phyloP scores from a whole-genome alignment of 2,329 filamentous ascomycete species.

The Ambrosiella beaveri region DNA sequence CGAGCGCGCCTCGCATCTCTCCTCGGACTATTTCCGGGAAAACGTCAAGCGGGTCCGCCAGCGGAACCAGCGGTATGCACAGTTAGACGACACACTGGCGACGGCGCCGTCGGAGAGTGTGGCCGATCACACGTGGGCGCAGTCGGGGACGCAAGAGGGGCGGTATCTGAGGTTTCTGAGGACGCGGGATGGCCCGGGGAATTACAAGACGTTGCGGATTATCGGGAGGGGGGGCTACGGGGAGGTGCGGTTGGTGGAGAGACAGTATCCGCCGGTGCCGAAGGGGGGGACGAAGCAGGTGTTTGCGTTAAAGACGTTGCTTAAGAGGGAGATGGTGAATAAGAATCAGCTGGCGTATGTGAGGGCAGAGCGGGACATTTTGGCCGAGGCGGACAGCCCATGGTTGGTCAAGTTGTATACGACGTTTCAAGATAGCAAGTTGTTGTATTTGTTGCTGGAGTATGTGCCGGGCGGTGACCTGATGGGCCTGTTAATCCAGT shows the following conservation, averaged over 20 bases:
- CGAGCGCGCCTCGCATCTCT: slow-evolving; percentile 10
- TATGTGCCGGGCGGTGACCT: slow-evolving; percentile 65
- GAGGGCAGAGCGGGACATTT: slow-evolving; percentile 60
- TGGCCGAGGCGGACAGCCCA: slow-evolving; percentile 63
- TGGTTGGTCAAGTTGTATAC: slow-evolving; percentile 69
- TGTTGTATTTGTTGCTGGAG: slow-evolving; percentile 68
- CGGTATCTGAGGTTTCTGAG: slow-evolving; percentile 57
- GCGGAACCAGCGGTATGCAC: slow-evolving; percentile 10
- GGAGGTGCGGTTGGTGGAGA: slow-evolving; percentile 60
- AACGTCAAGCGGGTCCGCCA: slow-evolving; percentile 12
- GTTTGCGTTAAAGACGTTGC: slow-evolving; percentile 61
- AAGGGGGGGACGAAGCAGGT: slow-evolving; percentile 48
- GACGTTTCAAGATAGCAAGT: slow-evolving; percentile 60
- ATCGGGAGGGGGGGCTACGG: slow-evolving; percentile 70
- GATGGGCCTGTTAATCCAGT: slow-evolving; percentile 76
- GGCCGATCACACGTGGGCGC: slow-evolving; percentile 9
- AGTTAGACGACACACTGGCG: slow-evolving; percentile 6
- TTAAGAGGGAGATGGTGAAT: slow-evolving; percentile 71
- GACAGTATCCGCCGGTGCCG: slow-evolving; percentile 27
- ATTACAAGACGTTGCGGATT: slow-evolving; percentile 60
- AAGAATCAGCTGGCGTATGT: slow-evolving; percentile 67
- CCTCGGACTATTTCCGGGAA: slow-evolving; percentile 11
- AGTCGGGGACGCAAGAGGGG: slow-evolving; percentile 29
- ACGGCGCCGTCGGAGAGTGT: slow-evolving; percentile 1
- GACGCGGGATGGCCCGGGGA: slow-evolving; percentile 50